Percentiles rank a stretch among this genome's conserved stretches.
phyloP scores from a whole-genome alignment of 1,139 yeast genomes.

The Lodderomyces metapsilosis region DNA sequence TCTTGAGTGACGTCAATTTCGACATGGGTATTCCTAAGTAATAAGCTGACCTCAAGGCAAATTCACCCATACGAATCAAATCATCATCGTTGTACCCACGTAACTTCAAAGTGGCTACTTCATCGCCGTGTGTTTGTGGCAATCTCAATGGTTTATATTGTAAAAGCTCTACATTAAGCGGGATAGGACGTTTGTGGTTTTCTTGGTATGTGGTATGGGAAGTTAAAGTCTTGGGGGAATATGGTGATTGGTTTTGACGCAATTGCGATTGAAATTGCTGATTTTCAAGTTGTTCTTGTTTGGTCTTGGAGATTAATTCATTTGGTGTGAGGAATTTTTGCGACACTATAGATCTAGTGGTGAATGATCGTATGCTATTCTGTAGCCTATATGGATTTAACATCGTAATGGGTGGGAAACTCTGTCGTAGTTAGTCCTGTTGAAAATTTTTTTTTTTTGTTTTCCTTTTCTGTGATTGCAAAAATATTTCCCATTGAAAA shows the following conservation, averaged over 20 bases:
- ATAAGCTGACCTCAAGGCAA: conserved; percentile 86
- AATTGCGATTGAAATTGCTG: conserved; percentile 28
- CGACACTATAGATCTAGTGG: neutral
- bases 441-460: conserved; percentile 3
- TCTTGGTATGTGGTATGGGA: conserved; percentile 28
- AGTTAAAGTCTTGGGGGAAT: conserved; percentile 42
- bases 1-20: conserved; percentile 54
- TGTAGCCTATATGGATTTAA: conserved; percentile 1
- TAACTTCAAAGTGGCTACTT: conserved; percentile 68
- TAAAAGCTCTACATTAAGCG: conserved; percentile 79
- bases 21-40: conserved; percentile 83
- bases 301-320: conserved; percentile 27
- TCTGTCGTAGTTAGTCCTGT: too few relatives aligned
- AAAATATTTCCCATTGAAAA: too few relatives aligned
- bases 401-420: too few relatives aligned
- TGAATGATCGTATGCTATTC: conserved; percentile 1
- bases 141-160: conserved; percentile 79
- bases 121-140: conserved; percentile 65
- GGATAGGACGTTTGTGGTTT: conserved; percentile 53
- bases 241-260: conserved; percentile 24
- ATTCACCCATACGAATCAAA: conserved; percentile 76
- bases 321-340: conserved; percentile 22
- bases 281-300: conserved; percentile 29
- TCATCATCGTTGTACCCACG: conserved; percentile 72
- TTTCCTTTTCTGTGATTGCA: conserved; percentile 7